Evolutionary conservation across 148 eudicot species (phyloP), one percentile per base, ranked within the genome.

Genomic region (Silene conica): DNA sequence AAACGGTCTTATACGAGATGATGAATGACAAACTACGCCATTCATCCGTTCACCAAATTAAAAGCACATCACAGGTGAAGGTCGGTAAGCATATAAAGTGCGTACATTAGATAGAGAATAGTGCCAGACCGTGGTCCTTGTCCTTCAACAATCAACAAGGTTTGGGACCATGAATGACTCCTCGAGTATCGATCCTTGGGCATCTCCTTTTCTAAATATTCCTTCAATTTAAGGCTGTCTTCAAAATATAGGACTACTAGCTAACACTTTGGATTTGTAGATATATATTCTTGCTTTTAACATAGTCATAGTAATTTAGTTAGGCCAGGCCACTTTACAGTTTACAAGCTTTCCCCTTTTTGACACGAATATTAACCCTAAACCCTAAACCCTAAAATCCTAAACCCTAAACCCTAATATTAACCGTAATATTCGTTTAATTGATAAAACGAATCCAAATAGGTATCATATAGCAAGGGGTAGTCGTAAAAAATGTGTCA

Each of bases 71-170:
- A 4, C 52, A 8, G 52, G 52, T 8, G 52, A 31, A 31, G 52
- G 14, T 48, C 14, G 52, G 52, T 48, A 48, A 13, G 52, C 52
- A 48, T 48, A 8, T 48, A 8, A 48, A n/a, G n/a, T n/a, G n/a
- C n/a, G 52, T 46, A 48, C 55, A 50, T 5, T 0, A 50, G 55
- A 50, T 14, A 12, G 55, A 14, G 16, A 15, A 52, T 22, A 69
- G 60, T 69, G 60, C 41, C 15, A 12, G 60, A 22, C 72, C 60
- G 60, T 69, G 60, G 72, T 69, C 72, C 72, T 69, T 52, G 26
- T 45, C 41, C 8, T 31, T 31, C 19, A 65, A 38, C 43, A 65
- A 38, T 50, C 54, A 48, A 48, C 16, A 48, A 43, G 1, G 48
- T 67, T 19, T 18, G 62, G 73, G 60, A 56, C 73, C 60, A 71